These are phyloP conservation scores for Cordyceps fumosorosea DNA, from an alignment of 2,329 filamentous ascomycete genomes.

Conservation along the genomic window DNA sequence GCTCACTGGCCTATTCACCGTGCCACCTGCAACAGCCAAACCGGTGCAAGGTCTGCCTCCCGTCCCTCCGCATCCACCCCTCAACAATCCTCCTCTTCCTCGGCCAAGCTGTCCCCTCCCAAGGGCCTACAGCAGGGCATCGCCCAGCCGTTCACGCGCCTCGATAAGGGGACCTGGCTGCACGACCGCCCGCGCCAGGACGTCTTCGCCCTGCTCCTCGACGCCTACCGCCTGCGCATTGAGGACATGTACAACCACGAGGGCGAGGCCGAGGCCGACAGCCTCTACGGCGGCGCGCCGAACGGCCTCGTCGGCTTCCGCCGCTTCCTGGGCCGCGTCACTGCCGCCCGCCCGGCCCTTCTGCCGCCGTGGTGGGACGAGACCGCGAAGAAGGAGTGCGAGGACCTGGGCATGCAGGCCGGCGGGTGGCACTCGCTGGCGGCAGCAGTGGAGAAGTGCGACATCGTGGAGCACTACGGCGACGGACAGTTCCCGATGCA, in stretches of 20 bases:
- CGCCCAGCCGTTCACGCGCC: constrained; percentile 32
- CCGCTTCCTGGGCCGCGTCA: constrained; percentile 28
- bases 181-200: constrained; percentile 37
- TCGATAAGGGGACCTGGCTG: constrained; percentile 35
- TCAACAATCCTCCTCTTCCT: not conserved
- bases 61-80: not conserved
- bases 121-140: constrained; percentile 26
- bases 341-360: constrained; percentile 20
- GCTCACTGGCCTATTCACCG: constrained; percentile 45
- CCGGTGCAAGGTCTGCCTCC: constrained; percentile 1
- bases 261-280: constrained; percentile 21
- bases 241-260: constrained; percentile 29
- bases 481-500: constrained; percentile 41
- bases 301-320: constrained; percentile 27
- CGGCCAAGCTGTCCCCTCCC: constrained; percentile 15
- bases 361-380: constrained; percentile 40
- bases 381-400: constrained; percentile 32
- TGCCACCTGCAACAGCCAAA: constrained; percentile 30
- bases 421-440: constrained; percentile 24
- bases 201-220: constrained; percentile 39
- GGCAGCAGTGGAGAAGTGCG: constrained; percentile 24
- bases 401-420: constrained; percentile 25
- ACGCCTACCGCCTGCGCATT: constrained; percentile 41
- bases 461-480: constrained; percentile 36
- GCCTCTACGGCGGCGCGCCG: constrained; percentile 22